phyloP scores from a whole-genome alignment of 2,329 filamentous ascomycete genomes.

The Didymella pinodella region DNA sequence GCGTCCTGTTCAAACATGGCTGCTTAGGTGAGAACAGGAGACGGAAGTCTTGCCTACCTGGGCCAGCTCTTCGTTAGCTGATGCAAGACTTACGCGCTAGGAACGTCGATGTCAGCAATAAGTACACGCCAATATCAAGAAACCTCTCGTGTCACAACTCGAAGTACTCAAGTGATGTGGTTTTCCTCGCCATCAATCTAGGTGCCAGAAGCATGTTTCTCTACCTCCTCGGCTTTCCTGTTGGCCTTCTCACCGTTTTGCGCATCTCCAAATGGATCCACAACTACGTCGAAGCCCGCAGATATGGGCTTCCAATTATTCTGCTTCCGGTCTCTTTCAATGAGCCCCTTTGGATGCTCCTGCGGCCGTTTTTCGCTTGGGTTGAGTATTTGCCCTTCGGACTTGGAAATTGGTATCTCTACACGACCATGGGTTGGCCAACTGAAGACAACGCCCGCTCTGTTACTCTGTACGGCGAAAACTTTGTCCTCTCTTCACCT shows the following conservation, averaged over 20 bases:
- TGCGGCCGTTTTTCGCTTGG: constrained; percentile 29
- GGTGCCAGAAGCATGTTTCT: neutral
- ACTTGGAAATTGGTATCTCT: constrained; percentile 32
- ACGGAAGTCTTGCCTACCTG: neutral
- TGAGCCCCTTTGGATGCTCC: constrained; percentile 33
- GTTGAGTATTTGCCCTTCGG: constrained; percentile 28
- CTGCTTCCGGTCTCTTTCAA: constrained; percentile 32
- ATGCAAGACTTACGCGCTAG: constrained; percentile 1
- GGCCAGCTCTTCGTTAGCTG: neutral
- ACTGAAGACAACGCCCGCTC: constrained; percentile 28
- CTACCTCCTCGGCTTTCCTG: neutral
- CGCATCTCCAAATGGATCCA: constrained; percentile 16
- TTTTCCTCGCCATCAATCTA: neutral
- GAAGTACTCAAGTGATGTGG: neutral
- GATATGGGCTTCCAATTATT: constrained; percentile 29
- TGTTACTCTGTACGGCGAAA: constrained; percentile 29
- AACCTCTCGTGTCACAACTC: neutral
- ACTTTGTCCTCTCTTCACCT: constrained; percentile 37
- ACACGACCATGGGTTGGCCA: constrained; percentile 37
- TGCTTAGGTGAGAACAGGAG: neutral
- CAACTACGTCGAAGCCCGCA: constrained; percentile 26
- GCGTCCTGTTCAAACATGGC: neutral
- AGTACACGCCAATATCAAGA: neutral
- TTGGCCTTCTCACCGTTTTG: neutral
- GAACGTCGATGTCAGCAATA: neutral